Evolutionary conservation across 176 grass and related monocot genomes (phyloP), one percentile per base, ranked within the genome.

Genomic region (Oryza longistaminata): DNA sequence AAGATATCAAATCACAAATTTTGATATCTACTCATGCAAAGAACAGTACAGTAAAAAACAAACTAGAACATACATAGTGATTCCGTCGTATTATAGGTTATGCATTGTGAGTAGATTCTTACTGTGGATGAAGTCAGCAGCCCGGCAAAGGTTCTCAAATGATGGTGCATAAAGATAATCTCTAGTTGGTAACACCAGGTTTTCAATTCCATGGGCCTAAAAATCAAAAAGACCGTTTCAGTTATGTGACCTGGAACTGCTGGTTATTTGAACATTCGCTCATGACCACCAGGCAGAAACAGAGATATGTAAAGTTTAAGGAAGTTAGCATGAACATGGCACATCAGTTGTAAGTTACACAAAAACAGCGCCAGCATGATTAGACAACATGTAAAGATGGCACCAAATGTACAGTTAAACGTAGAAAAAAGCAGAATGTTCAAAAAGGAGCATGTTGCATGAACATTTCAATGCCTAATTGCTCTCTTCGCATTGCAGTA

Each of bases 101-200:
- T 68, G 14, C 71, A 72, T n/a, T 55, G 48, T 45, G 64, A 70
- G n/a, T 64, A 70, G 17, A 88, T 82, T 39, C 96, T 81, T 95
- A 98, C 93, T 76, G 76, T 90, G 89, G 77, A 95, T 94, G 85
- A 98, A 98, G 78, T 98, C 91, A 65, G 81, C 89, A 79, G 96
- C 96, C 81, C 77, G 72, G 79, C 96, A 94, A 42, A 94, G 91
- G 74, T 95, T 88, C 50, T 77, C 89, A 46, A 95, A 64, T n/a
- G 91, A 98, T 2, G 96, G 93, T 7, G 96, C 96, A 75, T 95
- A 98, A 70, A 98, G 96, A 84, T 98, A 98, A 90, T 98, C 96
- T 88, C 96, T 90, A 21, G 96, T 98, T 69, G 96, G 91, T 72
- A 98, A 83, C 53, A 95, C 76, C 85, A 98, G 80, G 75, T 95